phyloP scores from a whole-genome alignment of 768 basidiomycete species.

The Tulasnella calospora region DNA sequence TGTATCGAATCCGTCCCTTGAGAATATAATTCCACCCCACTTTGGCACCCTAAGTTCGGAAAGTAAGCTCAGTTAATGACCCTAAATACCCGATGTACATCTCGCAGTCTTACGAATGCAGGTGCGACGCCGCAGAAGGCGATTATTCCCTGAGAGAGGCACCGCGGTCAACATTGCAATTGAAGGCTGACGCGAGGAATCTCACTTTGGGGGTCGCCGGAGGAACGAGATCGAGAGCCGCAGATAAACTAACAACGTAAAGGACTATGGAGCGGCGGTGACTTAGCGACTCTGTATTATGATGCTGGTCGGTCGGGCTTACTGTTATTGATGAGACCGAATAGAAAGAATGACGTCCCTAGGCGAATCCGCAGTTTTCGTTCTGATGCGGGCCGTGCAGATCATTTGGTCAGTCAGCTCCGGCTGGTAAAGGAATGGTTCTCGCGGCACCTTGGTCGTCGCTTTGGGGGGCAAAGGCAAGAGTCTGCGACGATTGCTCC shows the following conservation, averaged over 20 bases:
- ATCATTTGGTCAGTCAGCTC: not conserved
- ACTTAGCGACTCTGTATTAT: not conserved
- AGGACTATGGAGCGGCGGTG: conserved; percentile 53
- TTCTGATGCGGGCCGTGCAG: not conserved
- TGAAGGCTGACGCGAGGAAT: no score
- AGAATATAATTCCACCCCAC: conserved; percentile 89
- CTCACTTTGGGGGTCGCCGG: conserved; percentile 73
- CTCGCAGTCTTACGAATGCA: conserved; percentile 47
- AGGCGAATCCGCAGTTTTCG: conserved; percentile 38
- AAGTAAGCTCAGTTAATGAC: not conserved
- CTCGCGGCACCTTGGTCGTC: not conserved
- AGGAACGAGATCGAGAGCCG: conserved; percentile 90
- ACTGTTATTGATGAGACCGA: conserved; percentile 93
- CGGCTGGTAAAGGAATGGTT: not conserved
- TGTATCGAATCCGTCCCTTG: conserved; percentile 80
- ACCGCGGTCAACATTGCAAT: not conserved
- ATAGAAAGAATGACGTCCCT: conserved; percentile 74
- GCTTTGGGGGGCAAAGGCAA: not conserved
- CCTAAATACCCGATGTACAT: not conserved
- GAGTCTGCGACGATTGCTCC: not conserved
- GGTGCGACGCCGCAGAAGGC: conserved; percentile 94
- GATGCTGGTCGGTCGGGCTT: conserved; percentile 18
- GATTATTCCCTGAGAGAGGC: conserved; percentile 58
- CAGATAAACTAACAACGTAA: conserved; percentile 94
- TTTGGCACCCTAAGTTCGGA: conserved; percentile 51